Evolutionary conservation across 2,329 filamentous ascomycete species (phyloP).

Genomic region (Fusarium chuoi): DNA sequence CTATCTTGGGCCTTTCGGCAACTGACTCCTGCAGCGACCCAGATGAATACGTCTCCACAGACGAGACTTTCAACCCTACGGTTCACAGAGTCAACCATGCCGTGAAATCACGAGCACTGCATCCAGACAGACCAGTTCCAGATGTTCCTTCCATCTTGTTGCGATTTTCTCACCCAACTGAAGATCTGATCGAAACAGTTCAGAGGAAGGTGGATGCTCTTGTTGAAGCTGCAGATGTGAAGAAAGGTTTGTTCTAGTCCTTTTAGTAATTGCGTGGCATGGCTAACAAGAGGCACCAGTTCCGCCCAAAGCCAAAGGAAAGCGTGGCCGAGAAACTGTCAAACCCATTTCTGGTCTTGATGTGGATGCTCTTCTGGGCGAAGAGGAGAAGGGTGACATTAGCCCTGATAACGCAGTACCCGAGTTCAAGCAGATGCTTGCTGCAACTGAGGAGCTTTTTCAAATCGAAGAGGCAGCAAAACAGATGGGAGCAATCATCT

Average conservation of each 20-base stretch:
- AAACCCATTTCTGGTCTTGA: conserved; percentile 93
- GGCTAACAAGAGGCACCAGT: conserved; percentile 60
- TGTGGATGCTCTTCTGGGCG: conserved; percentile 81
- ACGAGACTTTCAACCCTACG: conserved; percentile 84
- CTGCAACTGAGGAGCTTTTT: conserved; percentile 66
- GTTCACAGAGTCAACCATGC: conserved; percentile 92
- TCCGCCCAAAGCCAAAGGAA: conserved; percentile 80
- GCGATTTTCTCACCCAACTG: conserved; percentile 78
- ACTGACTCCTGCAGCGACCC: conserved; percentile 50
- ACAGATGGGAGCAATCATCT: conserved; percentile 79
- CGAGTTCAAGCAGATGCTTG: conserved; percentile 86
- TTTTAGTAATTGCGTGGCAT: neutral
- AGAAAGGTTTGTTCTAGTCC: conserved; percentile 70
- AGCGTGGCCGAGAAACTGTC: conserved; percentile 73
- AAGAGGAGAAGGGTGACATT: conserved; percentile 57
- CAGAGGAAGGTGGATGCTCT: conserved; percentile 70
- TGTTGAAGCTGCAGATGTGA: conserved; percentile 78
- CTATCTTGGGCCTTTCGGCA: neutral
- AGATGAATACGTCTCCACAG: conserved; percentile 77
- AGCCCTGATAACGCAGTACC: conserved; percentile 81
- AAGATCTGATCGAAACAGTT: conserved; percentile 70
- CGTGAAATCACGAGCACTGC: conserved; percentile 82
- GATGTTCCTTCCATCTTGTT: conserved; percentile 72
- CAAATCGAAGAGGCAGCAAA: conserved; percentile 74
- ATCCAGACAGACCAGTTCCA: conserved; percentile 72